Base-by-base conservation (phyloP, 306 rosid species). In the Benincasa hispida region DNA sequence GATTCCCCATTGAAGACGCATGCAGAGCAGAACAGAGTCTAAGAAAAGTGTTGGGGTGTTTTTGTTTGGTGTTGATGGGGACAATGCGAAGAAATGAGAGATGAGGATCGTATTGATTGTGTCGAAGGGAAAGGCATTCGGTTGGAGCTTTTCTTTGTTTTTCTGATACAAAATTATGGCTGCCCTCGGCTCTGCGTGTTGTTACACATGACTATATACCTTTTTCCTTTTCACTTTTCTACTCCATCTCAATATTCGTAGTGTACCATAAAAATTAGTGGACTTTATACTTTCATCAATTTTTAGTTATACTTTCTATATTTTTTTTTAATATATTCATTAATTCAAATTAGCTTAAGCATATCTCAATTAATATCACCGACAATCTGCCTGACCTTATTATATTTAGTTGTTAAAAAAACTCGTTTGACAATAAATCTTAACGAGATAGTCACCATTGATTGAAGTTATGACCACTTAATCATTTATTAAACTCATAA, bases 1-100 rank as follows among this genome's bases (percentile, higher is more conserved):
- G 48, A 35, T 73, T 73, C n/a, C 77, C 77, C 77, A 73, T 73
- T 50, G 5, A 7, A 6, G 30, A 53, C 30, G 77, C 77, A 73
- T 73, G 77, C 61, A 73, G 75, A 69, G 37, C 6, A 69, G 9
- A 65, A 37, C 72, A 35, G 72, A 65, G n/a, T 41, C 2, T 41
- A 66, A 5, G 18, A 22, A 10, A 21, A 5, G 27, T 59, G 28
- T 11, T 27, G 7, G 8, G 10, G 17, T 22, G 24, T 0, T 56
- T 55, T 55, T 55, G 53, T 50, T 14, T 47, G 3, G 53, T 50
- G 17, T 21, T 56, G 60, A 9, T 2, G 3, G 28, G 14, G 30
- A 41, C 11, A 66, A 35, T 63, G 47, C 21, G 2, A 10, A 34
- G 32, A 39, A 22, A 32, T 2, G 48, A 39, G 51, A 35, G 45